A percentile compares a stretch with the other conserved stretches of the same genome.
These are phyloP conservation scores for Endocarpon pusillum DNA, from an alignment of 495 filamentous ascomycete species.

Conservation along the genomic window DNA sequence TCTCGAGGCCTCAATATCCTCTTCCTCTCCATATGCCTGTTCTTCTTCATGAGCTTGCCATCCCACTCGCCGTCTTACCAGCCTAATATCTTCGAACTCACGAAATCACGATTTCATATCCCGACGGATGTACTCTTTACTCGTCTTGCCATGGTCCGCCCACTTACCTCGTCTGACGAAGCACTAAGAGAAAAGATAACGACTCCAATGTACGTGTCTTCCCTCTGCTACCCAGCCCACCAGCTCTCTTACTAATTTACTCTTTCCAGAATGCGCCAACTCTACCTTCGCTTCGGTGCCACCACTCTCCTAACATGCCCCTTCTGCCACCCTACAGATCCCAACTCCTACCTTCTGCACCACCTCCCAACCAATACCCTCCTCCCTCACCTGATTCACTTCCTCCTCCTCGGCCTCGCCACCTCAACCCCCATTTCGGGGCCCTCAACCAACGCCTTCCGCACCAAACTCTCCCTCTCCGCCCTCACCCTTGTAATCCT, in stretches of 20 bases:
- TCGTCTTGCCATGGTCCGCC: conserved; percentile 49
- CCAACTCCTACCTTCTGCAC: conserved; percentile 60
- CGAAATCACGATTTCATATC: conserved; percentile 68
- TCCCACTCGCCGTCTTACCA: conserved; percentile 39
- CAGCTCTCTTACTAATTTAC: conserved; percentile 15
- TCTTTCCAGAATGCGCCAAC: conserved; percentile 50
- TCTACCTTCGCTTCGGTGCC: conserved; percentile 73
- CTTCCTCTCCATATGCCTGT: conserved; percentile 33
- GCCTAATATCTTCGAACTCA: conserved; percentile 65
- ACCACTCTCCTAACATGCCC: conserved; percentile 51
- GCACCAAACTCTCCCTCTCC: conserved; percentile 46
- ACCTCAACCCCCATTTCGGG: conserved; percentile 38
- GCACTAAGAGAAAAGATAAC: background rate
- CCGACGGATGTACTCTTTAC: conserved; percentile 71
- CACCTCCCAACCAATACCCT: conserved; percentile 52
- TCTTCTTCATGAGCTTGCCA: conserved; percentile 48
- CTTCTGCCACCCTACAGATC: conserved; percentile 65
- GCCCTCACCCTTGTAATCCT: conserved; percentile 37
- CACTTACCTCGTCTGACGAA: conserved; percentile 31
- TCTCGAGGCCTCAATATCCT: conserved; percentile 43
- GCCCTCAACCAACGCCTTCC: conserved; percentile 44
- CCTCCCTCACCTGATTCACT: conserved; percentile 61
- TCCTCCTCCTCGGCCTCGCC: conserved; percentile 47
- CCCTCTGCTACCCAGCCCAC: background rate
- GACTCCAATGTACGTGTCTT: background rate